Evolutionary conservation across 2,329 filamentous ascomycete genomes (phyloP), one percentile per base, ranked within the genome.

Genomic region (Xylariaceae sp.): DNA sequence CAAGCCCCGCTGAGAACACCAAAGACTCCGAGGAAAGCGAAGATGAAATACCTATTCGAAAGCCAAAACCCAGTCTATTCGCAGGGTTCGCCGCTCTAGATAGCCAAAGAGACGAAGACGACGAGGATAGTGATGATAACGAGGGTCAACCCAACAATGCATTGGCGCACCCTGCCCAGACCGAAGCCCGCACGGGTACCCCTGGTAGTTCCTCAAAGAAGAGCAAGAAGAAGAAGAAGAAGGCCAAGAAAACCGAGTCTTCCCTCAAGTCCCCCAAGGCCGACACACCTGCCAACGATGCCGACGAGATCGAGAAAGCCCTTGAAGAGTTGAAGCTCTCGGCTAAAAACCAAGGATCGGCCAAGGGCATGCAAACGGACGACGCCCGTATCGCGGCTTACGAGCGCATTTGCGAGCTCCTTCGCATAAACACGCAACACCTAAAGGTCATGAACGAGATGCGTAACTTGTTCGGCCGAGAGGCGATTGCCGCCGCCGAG

Each of bases 371-470:
- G 2, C 36, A 38, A 6, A 23, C 31, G 7, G 41, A 44, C 6
- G 39, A 30, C 7, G 31, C 52, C 1, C 38, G 38, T 9, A 17
- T 41, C 4, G 44, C 36, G 17, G 50, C 52, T 4, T 62, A 61
- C 39, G 55, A 56, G 9, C 52, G 60, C 9, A 57, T 64, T 29
- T 66, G 65, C 40, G 54, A 64, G 19, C 62, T 76, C 5, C 59
- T 78, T 2, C 59, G 64, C 19, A 68, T 76, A 52, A 73, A 74
- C 50, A 76, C 81, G 1, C 76, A 85, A 50, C 78, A 88, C 51
- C 74, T 98, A 9, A 89, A 90, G 57, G 86, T 86, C 6, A 72
- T 83, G 24, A 94, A 95, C 55, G 92, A 98, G 66, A 96, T 98
- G 88, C 83, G 73, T 35, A 68, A 65, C 19, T 60, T 79, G 2